A percentile compares a stretch with the other conserved stretches of the same genome.
Evolutionary conservation across 352 stramenopile genomes (phyloP).

Genomic region (Elongisporangium senticosum): DNA sequence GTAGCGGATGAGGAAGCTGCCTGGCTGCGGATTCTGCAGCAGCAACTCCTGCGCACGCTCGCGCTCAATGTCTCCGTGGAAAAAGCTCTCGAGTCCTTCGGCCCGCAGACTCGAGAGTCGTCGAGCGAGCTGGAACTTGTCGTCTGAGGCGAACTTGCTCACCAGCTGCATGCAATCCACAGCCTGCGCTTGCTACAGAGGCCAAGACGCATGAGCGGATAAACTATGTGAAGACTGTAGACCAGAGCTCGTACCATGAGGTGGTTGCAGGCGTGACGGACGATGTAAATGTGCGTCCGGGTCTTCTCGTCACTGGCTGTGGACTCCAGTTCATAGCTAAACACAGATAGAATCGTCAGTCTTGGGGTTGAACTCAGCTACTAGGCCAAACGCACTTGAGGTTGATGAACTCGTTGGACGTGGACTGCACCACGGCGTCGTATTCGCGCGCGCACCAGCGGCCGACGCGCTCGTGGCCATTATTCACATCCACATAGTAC

Average conservation of each 20-base stretch:
- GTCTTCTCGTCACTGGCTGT: constrained; percentile 22
- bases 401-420: constrained; percentile 53
- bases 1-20: constrained; percentile 77
- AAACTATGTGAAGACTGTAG: not conserved
- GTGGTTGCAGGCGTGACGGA: constrained; percentile 69
- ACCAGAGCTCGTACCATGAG: constrained; percentile 37
- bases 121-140: constrained; percentile 64
- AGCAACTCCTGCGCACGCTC: constrained; percentile 45
- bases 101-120: constrained; percentile 45
- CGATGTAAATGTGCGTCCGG: constrained; percentile 57
- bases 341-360: not conserved
- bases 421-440: constrained; percentile 31
- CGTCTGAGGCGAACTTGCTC: constrained; percentile 44
- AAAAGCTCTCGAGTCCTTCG: constrained; percentile 69
- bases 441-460: constrained; percentile 59
- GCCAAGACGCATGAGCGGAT: not conserved
- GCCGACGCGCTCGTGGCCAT: constrained; percentile 55
- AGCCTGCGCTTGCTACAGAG: constrained; percentile 41
- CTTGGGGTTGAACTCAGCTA: not conserved
- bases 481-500: constrained; percentile 48
- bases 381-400: constrained; percentile 45
- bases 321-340: constrained; percentile 56
- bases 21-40: constrained; percentile 13
- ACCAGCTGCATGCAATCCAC: constrained; percentile 51
- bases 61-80: constrained; percentile 67